Evolutionary conservation across 331 rosid genomes (phyloP).

Genomic region (Ulmus americana): DNA sequence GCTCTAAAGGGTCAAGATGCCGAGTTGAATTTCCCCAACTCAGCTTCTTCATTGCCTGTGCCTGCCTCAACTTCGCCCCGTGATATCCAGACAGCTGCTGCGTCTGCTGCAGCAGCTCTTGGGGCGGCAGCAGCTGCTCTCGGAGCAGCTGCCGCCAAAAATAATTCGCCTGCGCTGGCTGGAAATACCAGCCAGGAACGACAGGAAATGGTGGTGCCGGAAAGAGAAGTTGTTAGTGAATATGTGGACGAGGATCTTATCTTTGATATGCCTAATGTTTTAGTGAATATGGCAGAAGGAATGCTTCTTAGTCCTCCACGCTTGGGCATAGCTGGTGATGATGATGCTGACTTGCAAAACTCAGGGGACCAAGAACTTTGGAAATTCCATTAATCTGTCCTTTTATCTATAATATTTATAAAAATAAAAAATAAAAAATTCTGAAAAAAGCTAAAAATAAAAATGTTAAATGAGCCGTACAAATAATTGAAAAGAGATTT

Average conservation of each 20-base stretch:
- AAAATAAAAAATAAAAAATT: neutral
- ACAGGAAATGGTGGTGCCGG: slow-evolving; percentile 9
- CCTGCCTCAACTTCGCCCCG: slow-evolving; percentile 62
- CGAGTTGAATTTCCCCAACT: slow-evolving; percentile 79
- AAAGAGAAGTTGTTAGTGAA: slow-evolving; percentile 13
- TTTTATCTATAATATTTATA: neutral
- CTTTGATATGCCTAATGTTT: slow-evolving; percentile 78
- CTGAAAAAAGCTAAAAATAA: neutral
- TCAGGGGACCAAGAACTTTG: slow-evolving; percentile 53
- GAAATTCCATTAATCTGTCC: slow-evolving; percentile 43
- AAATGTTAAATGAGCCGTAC: neutral
- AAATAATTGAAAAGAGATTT: too few relatives aligned
- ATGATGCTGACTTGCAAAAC: slow-evolving; percentile 17
- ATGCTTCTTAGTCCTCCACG: slow-evolving; percentile 90
- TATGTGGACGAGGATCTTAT: slow-evolving; percentile 83
- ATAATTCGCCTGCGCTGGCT: slow-evolving; percentile 4
- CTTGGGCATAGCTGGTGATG: slow-evolving; percentile 38
- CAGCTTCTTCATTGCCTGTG: slow-evolving; percentile 62
- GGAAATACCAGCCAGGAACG: neutral
- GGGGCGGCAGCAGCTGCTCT: slow-evolving; percentile 51
- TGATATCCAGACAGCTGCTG: slow-evolving; percentile 80
- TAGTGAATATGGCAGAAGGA: slow-evolving; percentile 85
- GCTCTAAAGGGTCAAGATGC: slow-evolving; percentile 70
- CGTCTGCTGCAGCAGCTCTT: slow-evolving; percentile 61
- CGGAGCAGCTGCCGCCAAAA: slow-evolving; percentile 29